phyloP scores from a whole-genome alignment of 1,284 basidiomycete species.

The Fomitopsis pinicola region DNA sequence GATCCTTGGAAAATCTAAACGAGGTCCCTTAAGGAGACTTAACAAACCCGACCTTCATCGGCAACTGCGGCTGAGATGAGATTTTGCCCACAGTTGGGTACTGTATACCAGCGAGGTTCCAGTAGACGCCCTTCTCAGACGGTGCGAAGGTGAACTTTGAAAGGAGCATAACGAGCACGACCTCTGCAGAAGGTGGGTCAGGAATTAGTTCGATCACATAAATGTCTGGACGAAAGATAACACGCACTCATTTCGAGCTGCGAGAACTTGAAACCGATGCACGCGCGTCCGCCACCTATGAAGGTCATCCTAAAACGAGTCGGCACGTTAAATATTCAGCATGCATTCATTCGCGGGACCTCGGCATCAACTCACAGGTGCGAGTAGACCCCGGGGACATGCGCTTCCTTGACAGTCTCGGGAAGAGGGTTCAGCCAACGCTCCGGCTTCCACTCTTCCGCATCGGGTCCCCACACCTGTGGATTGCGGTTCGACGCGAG shows the following conservation, averaged over 20 bases:
- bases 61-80: slow-evolving; percentile 5
- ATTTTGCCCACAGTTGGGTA: slow-evolving; percentile 9
- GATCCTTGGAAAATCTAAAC: too few relatives aligned
- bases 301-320: slow-evolving; percentile 27
- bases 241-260: slow-evolving; percentile 14
- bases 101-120: slow-evolving; percentile 16
- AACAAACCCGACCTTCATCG: slow-evolving; percentile 4
- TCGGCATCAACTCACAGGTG: slow-evolving; percentile 2
- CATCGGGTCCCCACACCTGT: slow-evolving; percentile 53
- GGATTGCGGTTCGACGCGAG: slow-evolving; percentile 38
- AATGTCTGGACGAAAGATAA: not conserved
- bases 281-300: slow-evolving; percentile 25
- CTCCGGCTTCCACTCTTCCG: slow-evolving; percentile 41
- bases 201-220: too few relatives aligned
- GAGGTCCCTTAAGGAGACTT: too few relatives aligned
- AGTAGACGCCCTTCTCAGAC: slow-evolving; percentile 11
- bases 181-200: slow-evolving; percentile 7
- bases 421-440: slow-evolving; percentile 24
- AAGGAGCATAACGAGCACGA: slow-evolving; percentile 14
- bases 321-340: too few relatives aligned
- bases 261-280: slow-evolving; percentile 24
- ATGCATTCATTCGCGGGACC: slow-evolving; percentile 1
- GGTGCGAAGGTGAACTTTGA: slow-evolving; percentile 15
- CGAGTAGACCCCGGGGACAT: slow-evolving; percentile 23
- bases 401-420: slow-evolving; percentile 10